Conservation (phyloP, 345 rosid species). For the Eutrema japonicum region DNA sequence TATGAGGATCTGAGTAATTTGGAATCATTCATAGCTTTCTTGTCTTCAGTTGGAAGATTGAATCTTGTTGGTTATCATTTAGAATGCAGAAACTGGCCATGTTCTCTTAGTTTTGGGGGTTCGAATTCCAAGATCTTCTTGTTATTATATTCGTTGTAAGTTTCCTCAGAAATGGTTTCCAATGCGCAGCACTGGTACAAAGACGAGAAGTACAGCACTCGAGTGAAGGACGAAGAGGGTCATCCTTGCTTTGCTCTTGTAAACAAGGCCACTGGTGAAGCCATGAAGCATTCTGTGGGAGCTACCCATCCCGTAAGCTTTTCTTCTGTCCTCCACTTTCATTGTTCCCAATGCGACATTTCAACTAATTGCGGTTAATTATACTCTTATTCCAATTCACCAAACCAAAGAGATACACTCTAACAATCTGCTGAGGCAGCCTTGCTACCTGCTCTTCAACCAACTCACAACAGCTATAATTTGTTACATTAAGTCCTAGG, state of each 20-base stretch:
- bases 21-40: neutral
- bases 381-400: no score
- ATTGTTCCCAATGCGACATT: neutral
- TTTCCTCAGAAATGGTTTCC: slow-evolving; percentile 18
- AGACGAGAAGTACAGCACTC: slow-evolving; percentile 81
- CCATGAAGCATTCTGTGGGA: slow-evolving; percentile 81
- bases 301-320: slow-evolving; percentile 76
- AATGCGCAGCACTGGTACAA: slow-evolving; percentile 77
- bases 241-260: slow-evolving; percentile 79
- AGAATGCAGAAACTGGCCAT: neutral
- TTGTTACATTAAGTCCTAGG: no score
- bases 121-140: neutral
- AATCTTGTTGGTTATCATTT: slow-evolving; percentile 8
- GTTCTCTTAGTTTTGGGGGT: neutral
- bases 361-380: no score
- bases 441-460: no score
- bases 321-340: neutral
- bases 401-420: no score
- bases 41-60: neutral
- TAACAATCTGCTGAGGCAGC: no score
- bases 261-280: slow-evolving; percentile 86
- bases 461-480: no score
- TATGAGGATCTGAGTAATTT: neutral
- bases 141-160: slow-evolving; percentile 3
- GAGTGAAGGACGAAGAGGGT: slow-evolving; percentile 83